These are phyloP conservation scores for Fusarium sp. DNA, from an alignment of 2,329 filamentous ascomycete species.

Conservation along the genomic window DNA sequence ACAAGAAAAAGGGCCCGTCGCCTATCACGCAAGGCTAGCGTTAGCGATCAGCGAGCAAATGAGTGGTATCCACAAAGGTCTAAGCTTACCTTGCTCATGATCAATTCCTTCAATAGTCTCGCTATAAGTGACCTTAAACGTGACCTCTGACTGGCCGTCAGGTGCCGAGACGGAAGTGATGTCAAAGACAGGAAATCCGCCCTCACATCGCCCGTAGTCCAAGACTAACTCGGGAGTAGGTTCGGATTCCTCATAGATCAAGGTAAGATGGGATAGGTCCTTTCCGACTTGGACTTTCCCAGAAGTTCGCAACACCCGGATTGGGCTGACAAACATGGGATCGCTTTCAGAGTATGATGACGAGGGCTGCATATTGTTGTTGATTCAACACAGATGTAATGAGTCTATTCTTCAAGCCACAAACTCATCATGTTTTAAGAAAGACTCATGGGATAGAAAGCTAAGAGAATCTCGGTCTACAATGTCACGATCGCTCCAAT, in stretches of 20 bases:
- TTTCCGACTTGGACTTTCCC: accelerated
- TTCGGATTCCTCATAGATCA: not conserved
- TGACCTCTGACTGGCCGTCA: not conserved
- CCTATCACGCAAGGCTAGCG: not conserved
- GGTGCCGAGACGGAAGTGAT: not conserved
- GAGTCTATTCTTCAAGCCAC: not conserved
- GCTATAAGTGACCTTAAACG: slow-evolving; percentile 5
- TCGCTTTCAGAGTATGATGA: not conserved
- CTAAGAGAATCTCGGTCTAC: not conserved
- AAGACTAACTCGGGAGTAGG: not conserved
- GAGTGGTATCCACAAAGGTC: not conserved
- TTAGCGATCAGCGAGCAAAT: accelerated
- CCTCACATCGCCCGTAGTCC: slow-evolving; percentile 11
- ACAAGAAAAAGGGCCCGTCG: slow-evolving; percentile 17
- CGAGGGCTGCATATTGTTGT: not conserved
- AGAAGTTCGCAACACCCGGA: not conserved
- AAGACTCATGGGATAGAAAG: no score
- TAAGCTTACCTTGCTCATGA: not conserved
- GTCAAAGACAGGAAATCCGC: slow-evolving; percentile 3
- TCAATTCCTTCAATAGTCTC: slow-evolving; percentile 5
- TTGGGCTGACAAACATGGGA: not conserved
- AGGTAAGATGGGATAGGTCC: accelerated
- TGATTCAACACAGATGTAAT: not conserved
- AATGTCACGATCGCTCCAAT: not conserved
- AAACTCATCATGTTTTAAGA: no score